A percentile compares a stretch with the other conserved stretches of the same genome.
Conservation (phyloP, 2,329 filamentous ascomycete species). For the Fusarium sp. region DNA sequence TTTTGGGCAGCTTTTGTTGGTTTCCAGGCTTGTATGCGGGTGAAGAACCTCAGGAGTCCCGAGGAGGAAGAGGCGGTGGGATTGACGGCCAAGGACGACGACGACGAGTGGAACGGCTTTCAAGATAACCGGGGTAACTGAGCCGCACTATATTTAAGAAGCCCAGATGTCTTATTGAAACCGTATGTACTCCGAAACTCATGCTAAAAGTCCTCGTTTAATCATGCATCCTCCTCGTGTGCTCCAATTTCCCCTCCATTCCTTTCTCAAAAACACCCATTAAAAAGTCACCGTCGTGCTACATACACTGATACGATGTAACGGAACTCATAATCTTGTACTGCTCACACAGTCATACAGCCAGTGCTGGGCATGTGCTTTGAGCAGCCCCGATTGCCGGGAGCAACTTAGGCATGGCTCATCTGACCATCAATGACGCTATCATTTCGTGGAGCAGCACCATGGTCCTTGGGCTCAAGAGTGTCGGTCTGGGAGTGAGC, state of each 20-base stretch:
- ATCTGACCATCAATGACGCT: conserved; percentile 36
- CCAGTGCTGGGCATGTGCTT: background rate
- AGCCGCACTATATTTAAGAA: background rate
- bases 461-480: conserved; percentile 20
- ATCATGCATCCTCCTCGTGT: conserved; percentile 5
- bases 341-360: conserved; percentile 10
- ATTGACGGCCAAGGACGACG: conserved; percentile 8
- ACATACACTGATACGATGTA: conserved; percentile 25
- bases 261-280: background rate
- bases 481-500: conserved; percentile 29
- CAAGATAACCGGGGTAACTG: conserved; percentile 15
- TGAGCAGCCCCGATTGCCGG: background rate
- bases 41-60: conserved; percentile 6
- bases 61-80: conserved; percentile 18
- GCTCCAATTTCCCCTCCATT: background rate
- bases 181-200: conserved; percentile 4
- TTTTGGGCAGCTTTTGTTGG: conserved; percentile 29
- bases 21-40: conserved; percentile 17
- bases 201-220: conserved; percentile 11
- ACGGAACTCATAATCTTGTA: conserved; percentile 1
- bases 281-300: conserved; percentile 8
- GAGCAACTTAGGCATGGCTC: conserved; percentile 1
- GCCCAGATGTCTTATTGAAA: conserved; percentile 6
- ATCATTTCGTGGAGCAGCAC: conserved; percentile 28
- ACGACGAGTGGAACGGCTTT: conserved; percentile 14